Percentiles rank a stretch among this genome's conserved stretches.
These are phyloP conservation scores for Starmerella stigmatis DNA, from an alignment of 805 yeast genomes.

Conservation along the genomic window DNA sequence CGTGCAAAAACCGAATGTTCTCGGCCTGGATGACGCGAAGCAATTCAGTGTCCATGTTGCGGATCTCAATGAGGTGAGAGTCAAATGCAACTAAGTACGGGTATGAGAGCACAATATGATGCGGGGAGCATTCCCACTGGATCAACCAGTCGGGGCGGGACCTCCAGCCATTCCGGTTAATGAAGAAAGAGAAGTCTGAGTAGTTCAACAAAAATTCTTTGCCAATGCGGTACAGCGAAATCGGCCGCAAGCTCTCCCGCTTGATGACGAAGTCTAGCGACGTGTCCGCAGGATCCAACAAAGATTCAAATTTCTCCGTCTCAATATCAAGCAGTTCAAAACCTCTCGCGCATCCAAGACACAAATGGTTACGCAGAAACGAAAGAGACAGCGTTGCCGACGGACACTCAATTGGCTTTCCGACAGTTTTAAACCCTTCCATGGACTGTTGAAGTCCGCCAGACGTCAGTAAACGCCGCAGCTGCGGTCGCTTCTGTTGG, in stretches of 20 bases:
- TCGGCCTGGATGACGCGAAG: conserved; percentile 86
- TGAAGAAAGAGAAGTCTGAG: conserved; percentile 87
- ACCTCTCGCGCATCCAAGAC: conserved; percentile 94
- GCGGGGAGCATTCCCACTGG: conserved; percentile 95
- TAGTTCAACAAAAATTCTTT: conserved; percentile 80
- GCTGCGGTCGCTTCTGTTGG: conserved; percentile 33
- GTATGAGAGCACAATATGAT: conserved; percentile 82
- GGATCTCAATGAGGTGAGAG: conserved; percentile 76
- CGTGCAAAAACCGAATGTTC: conserved; percentile 77
- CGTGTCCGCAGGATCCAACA: conserved; percentile 96
- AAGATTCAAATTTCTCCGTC: conserved; percentile 73
- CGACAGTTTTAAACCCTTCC: conserved; percentile 57
- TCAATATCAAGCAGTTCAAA: conserved; percentile 87
- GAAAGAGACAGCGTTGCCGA: conserved; percentile 90
- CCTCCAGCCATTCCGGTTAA: conserved; percentile 93
- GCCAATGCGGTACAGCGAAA: conserved; percentile 82
- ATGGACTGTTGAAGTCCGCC: conserved; percentile 28
- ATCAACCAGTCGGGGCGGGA: conserved; percentile 87
- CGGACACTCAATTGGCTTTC: conserved; percentile 62
- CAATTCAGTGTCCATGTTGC: conserved; percentile 79
- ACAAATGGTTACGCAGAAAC: conserved; percentile 73
- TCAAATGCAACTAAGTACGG: conserved; percentile 91
- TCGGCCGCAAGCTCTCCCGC: conserved; percentile 73
- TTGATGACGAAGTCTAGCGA: conserved; percentile 87
- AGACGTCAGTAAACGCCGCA: conserved; percentile 32